These are phyloP conservation scores for Solanum tacnaense DNA, from an alignment of 257 asterid species.

Conservation along the genomic window DNA sequence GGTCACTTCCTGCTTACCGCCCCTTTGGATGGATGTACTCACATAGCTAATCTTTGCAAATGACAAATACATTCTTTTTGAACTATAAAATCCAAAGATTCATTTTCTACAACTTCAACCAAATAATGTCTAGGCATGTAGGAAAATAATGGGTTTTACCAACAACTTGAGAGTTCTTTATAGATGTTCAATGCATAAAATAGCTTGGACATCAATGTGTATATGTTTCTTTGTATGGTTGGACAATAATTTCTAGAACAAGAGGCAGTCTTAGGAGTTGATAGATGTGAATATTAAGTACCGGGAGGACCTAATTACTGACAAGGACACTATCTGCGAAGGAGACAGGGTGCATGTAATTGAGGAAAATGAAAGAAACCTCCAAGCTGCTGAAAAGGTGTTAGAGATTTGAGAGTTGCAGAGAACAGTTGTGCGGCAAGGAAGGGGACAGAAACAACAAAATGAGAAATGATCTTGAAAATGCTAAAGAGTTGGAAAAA, in stretches of 20 bases:
- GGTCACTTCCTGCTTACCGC: neutral
- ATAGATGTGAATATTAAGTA: conserved; percentile 72
- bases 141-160: neutral
- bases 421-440: conserved; percentile 30
- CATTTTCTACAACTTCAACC: neutral
- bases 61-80: neutral
- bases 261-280: conserved; percentile 72
- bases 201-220: neutral
- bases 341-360: conserved; percentile 32
- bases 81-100: neutral
- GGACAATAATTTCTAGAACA: conserved; percentile 16
- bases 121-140: neutral
- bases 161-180: neutral
- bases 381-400: conserved; percentile 39
- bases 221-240: neutral
- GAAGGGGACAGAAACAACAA: conserved; percentile 33
- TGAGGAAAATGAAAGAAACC: conserved; percentile 47
- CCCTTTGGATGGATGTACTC: neutral
- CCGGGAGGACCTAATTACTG: conserved; percentile 52
- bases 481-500: conserved; percentile 37
- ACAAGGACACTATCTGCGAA: conserved; percentile 20
- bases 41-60: neutral
- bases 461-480: conserved; percentile 48
- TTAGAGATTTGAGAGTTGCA: conserved; percentile 21
- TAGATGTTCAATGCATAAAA: neutral